phyloP scores from a whole-genome alignment of 805 yeast species.

The Wickerhamomyces ciferrii region DNA sequence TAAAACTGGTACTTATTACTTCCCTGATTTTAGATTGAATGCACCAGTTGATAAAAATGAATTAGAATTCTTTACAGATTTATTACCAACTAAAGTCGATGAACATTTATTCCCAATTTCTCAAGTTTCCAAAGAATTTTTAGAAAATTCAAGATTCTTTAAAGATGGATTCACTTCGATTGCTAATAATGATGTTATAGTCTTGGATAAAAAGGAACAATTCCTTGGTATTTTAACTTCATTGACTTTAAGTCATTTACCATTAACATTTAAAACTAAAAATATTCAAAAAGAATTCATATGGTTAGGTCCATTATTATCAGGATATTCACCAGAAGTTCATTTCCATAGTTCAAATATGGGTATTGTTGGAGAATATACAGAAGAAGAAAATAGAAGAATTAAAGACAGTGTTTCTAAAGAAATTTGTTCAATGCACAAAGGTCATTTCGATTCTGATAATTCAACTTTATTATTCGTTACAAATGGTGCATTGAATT shows the following conservation, averaged over 20 bases:
- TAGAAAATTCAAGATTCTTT: slow-evolving; percentile 13
- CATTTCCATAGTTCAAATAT: slow-evolving; percentile 2
- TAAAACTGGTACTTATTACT: slow-evolving; percentile 34
- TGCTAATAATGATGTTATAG: slow-evolving; percentile 7
- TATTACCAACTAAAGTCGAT: slow-evolving; percentile 13
- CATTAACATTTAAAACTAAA: slow-evolving; percentile 16
- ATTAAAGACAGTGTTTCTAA: slow-evolving; percentile 8
- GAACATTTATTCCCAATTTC: slow-evolving; percentile 8
- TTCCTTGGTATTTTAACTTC: slow-evolving; percentile 18
- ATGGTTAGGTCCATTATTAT: slow-evolving; percentile 25
- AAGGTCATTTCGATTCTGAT: slow-evolving; percentile 5
- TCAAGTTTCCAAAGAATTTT: background rate
- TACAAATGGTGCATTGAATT: slow-evolving; percentile 12
- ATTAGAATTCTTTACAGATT: slow-evolving; percentile 1
- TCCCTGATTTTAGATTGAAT: slow-evolving; percentile 29
- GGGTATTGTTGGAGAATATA: slow-evolving; percentile 8
- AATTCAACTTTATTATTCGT: slow-evolving; percentile 6
- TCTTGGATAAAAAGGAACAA: slow-evolving; percentile 14
- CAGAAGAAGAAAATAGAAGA: slow-evolving; percentile 8
- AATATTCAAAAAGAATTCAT: slow-evolving; percentile 24
- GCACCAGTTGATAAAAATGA: slow-evolving; percentile 1
- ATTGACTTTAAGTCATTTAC: slow-evolving; percentile 12
- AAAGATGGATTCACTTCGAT: slow-evolving; percentile 22
- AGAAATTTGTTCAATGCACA: slow-evolving; percentile 15
- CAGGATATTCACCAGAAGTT: slow-evolving; percentile 10